phyloP scores from a whole-genome alignment of 2,329 filamentous ascomycete species.

The Thielaviopsis ethacetica region DNA sequence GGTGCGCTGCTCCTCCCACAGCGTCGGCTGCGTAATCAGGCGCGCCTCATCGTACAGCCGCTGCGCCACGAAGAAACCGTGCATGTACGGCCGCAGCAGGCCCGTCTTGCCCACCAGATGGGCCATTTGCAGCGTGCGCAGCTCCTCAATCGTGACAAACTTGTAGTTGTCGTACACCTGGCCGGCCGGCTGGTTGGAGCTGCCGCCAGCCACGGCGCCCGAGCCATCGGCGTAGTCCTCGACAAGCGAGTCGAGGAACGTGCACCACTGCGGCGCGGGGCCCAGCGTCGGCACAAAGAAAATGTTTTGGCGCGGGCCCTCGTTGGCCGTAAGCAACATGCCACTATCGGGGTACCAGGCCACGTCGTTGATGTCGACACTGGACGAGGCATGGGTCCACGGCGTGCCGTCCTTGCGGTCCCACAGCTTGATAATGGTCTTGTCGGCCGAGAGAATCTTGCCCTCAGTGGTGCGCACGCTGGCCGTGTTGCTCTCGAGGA shows the following conservation, averaged over 20 bases:
- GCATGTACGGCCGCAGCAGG: conserved; percentile 89
- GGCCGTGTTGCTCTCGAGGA: conserved; percentile 48
- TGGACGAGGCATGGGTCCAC: conserved; percentile 91
- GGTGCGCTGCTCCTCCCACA: conserved; percentile 80
- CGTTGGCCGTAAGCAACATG: conserved; percentile 93
- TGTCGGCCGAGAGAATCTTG: conserved; percentile 84
- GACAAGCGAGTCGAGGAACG: conserved; percentile 91
- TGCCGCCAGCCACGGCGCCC: conserved; percentile 11
- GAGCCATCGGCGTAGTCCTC: conserved; percentile 82
- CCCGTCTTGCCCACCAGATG: conserved; percentile 85
- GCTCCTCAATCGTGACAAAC: conserved; percentile 78
- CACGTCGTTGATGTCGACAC: conserved; percentile 87
- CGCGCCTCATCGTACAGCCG: conserved; percentile 90
- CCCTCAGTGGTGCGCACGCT: conserved; percentile 65
- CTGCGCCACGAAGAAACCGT: conserved; percentile 93
- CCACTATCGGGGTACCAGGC: conserved; percentile 84
- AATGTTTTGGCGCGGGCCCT: conserved; percentile 84
- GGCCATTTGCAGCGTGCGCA: conserved; percentile 69
- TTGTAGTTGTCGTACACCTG: conserved; percentile 99
- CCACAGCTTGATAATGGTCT: conserved; percentile 95
- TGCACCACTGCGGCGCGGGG: conserved; percentile 86
- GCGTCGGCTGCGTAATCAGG: conserved; percentile 82
- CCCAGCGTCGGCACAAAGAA: conserved; percentile 93
- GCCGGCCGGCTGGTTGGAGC: conserved; percentile 36
- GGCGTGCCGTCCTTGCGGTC: conserved; percentile 66